Conservation (phyloP, 257 asterid species). For the Solanum boliviense region DNA sequence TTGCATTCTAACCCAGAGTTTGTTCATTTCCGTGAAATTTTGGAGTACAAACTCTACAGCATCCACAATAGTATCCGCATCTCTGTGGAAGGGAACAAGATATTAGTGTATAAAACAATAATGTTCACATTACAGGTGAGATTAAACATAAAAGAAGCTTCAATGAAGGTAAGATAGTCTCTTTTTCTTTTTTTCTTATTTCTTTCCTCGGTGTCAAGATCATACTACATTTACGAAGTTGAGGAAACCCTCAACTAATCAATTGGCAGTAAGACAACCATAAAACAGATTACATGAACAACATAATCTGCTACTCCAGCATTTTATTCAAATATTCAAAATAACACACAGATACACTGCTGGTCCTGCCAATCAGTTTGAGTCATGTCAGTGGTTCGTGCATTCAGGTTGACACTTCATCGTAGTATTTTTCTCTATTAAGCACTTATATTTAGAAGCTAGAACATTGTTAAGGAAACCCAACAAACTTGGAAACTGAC, state of each 20-base stretch:
- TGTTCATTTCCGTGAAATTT: conserved; percentile 99
- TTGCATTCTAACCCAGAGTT: conserved; percentile 99
- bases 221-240: not conserved
- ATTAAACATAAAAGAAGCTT: not conserved
- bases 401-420: not conserved
- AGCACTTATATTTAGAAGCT: not conserved
- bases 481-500: not conserved
- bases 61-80: conserved; percentile 79
- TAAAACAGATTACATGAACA: not conserved
- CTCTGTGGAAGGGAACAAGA: conserved; percentile 37
- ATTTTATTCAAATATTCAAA: not conserved
- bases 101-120: conserved; percentile 3
- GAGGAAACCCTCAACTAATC: not conserved
- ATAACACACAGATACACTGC: not conserved
- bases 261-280: not conserved
- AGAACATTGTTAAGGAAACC: not conserved
- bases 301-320: not conserved
- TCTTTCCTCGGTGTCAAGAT: not conserved
- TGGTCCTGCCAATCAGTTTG: not conserved
- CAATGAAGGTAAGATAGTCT: not conserved
- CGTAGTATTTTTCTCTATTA: not conserved
- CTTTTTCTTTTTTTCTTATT: not conserved
- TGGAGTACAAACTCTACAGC: conserved; percentile 98
- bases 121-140: not conserved
- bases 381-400: not conserved